phyloP scores from a whole-genome alignment of 2,329 filamentous ascomycete genomes.

The Juglanconis sp. region DNA sequence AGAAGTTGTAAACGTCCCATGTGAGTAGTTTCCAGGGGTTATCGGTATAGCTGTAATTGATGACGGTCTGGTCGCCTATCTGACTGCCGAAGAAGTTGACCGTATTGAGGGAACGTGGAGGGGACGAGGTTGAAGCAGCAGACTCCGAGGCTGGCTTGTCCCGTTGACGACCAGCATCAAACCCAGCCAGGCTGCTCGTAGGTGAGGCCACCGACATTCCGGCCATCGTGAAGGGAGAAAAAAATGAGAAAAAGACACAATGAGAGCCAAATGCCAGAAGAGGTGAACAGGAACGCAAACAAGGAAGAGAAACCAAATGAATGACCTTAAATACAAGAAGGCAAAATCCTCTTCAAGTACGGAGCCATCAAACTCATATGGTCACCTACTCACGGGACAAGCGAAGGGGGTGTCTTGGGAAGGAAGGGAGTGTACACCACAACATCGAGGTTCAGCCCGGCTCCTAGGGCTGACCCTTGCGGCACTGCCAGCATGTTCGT shows the following conservation, averaged over 20 bases:
- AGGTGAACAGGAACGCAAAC: neutral
- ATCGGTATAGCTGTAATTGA: constrained; percentile 61
- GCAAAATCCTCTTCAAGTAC: neutral
- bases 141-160: neutral
- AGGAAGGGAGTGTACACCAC: constrained; percentile 11
- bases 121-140: neutral
- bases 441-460: neutral
- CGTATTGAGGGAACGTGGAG: neutral
- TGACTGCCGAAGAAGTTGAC: constrained; percentile 55
- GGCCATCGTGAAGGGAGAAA: neutral
- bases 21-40: constrained; percentile 47
- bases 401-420: neutral
- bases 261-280: too few species aligned
- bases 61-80: constrained; percentile 53
- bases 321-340: neutral
- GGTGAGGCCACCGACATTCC: neutral
- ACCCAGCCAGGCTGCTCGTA: neutral
- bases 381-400: neutral
- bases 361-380: neutral
- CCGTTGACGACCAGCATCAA: neutral
- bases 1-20: constrained; percentile 55
- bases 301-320: neutral
- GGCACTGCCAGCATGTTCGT: neutral
- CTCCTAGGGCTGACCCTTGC: neutral
- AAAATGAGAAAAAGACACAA: neutral